These are phyloP conservation scores for Fusarium sp. DNA, from an alignment of 2,329 filamentous ascomycete genomes.

Conservation along the genomic window DNA sequence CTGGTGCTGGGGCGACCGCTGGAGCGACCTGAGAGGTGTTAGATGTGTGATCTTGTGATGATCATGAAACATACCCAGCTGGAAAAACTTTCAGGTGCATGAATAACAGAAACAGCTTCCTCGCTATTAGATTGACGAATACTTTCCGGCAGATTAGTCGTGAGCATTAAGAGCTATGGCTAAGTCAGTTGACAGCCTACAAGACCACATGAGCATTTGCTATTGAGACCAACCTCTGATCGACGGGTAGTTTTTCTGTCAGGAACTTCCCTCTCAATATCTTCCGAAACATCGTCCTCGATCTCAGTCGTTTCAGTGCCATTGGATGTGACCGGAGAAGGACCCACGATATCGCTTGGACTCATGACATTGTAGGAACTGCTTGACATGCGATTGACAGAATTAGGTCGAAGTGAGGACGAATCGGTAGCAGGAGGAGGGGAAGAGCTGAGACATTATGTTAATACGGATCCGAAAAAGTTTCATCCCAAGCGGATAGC, in stretches of 20 bases:
- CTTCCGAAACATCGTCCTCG: slow-evolving; percentile 79
- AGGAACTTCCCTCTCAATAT: slow-evolving; percentile 57
- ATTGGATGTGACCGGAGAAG: slow-evolving; percentile 87
- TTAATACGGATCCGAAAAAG: slow-evolving; percentile 20
- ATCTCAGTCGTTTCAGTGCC: slow-evolving; percentile 87
- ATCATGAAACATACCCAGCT: slow-evolving; percentile 73
- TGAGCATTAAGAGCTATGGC: slow-evolving; percentile 64
- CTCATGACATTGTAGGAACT: slow-evolving; percentile 68
- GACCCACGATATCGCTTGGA: slow-evolving; percentile 79
- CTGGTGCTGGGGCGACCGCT: slow-evolving; percentile 47
- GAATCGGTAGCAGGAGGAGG: slow-evolving; percentile 58
- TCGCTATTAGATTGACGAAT: slow-evolving; percentile 74
- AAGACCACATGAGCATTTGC: not conserved
- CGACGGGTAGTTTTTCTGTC: slow-evolving; percentile 37
- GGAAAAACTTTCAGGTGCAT: slow-evolving; percentile 86
- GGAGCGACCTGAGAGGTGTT: slow-evolving; percentile 57
- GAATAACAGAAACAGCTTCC: slow-evolving; percentile 89
- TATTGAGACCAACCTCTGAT: slow-evolving; percentile 50
- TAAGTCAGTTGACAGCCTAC: slow-evolving; percentile 31
- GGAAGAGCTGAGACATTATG: slow-evolving; percentile 50
- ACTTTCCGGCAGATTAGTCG: slow-evolving; percentile 69
- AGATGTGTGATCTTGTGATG: slow-evolving; percentile 29
- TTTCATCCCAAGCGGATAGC: not conserved
- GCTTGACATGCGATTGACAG: slow-evolving; percentile 63
- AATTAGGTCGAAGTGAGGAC: slow-evolving; percentile 65